phyloP scores from a whole-genome alignment of 257 asterid species.

The Paraleonurus japonicus region DNA sequence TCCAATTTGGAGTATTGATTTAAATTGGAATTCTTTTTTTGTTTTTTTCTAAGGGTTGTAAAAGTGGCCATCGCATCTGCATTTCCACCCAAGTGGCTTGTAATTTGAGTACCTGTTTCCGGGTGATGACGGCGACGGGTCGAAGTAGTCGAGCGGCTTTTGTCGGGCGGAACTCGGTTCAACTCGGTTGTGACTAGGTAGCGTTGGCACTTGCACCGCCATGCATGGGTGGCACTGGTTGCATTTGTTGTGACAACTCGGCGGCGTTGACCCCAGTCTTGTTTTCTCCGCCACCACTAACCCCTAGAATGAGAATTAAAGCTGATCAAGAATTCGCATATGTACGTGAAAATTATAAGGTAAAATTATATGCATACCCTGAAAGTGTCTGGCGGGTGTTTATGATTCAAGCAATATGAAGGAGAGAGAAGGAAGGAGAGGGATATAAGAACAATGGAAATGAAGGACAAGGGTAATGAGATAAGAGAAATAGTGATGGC shows the following conservation, averaged over 20 bases:
- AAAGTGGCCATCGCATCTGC: conserved; percentile 79
- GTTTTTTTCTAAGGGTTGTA: conserved; percentile 55
- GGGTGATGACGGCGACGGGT: conserved; percentile 31
- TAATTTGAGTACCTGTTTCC: conserved; percentile 88
- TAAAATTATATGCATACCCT: conserved; percentile 12
- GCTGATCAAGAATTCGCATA: background rate
- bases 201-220: conserved; percentile 85
- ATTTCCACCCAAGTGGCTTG: conserved; percentile 99
- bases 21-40: background rate
- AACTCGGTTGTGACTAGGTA: conserved; percentile 50
- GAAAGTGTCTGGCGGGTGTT: conserved; percentile 29
- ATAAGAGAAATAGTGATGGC: conserved; percentile 35
- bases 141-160: conserved; percentile 37
- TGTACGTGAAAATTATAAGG: background rate
- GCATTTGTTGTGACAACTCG: conserved; percentile 93
- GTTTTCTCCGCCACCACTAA: conserved; percentile 65
- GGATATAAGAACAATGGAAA: background rate
- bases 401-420: conserved; percentile 31
- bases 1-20: background rate
- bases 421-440: conserved; percentile 38
- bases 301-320: background rate
- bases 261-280: conserved; percentile 93
- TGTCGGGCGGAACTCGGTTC: conserved; percentile 18
- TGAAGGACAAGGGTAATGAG: conserved; percentile 22
- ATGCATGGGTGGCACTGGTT: conserved; percentile 96